Evolutionary conservation across 164 flowering plant genomes (phyloP).

Genomic region (Hamamelis virginiana): DNA sequence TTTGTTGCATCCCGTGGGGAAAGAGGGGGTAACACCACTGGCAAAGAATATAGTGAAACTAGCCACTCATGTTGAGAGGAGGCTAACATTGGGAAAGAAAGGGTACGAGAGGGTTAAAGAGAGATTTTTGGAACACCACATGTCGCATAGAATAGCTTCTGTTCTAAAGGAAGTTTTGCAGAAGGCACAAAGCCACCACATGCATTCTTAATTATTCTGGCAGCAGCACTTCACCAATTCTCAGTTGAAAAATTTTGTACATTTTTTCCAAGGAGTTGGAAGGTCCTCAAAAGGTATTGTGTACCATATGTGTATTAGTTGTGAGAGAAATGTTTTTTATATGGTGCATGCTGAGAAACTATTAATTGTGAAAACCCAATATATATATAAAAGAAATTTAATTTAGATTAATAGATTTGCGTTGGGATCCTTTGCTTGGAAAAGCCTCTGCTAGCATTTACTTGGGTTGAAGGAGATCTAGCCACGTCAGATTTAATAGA

Average conservation of each 20-base stretch:
- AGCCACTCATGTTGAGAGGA: conserved; percentile 73
- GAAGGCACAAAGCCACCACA: conserved; percentile 32
- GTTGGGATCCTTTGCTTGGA: too few relatives aligned
- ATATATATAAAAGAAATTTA: too few relatives aligned
- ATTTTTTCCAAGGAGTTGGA: too few relatives aligned
- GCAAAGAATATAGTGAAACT: conserved; percentile 78
- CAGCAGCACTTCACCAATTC: background rate
- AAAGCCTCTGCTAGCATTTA: too few relatives aligned
- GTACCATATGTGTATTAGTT: too few relatives aligned
- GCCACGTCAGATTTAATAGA: too few relatives aligned
- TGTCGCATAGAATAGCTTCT: conserved; percentile 73
- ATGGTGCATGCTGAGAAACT: too few relatives aligned
- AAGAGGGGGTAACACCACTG: conserved; percentile 84
- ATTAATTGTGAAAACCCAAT: too few relatives aligned
- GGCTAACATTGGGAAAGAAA: conserved; percentile 76
- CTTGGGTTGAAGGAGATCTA: too few relatives aligned
- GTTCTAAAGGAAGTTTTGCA: conserved; percentile 75
- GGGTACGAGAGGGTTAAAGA: conserved; percentile 88
- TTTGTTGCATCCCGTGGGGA: conserved; percentile 77
- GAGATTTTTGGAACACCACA: conserved; percentile 77
- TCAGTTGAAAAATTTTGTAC: background rate
- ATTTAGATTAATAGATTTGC: too few relatives aligned
- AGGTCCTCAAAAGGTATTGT: too few relatives aligned
- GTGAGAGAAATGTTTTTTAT: too few relatives aligned
- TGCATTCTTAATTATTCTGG: conserved; percentile 6